Evolutionary conservation across 148 eudicot species (phyloP), one percentile per base, ranked within the genome.

Genomic region (Rheum nobile): DNA sequence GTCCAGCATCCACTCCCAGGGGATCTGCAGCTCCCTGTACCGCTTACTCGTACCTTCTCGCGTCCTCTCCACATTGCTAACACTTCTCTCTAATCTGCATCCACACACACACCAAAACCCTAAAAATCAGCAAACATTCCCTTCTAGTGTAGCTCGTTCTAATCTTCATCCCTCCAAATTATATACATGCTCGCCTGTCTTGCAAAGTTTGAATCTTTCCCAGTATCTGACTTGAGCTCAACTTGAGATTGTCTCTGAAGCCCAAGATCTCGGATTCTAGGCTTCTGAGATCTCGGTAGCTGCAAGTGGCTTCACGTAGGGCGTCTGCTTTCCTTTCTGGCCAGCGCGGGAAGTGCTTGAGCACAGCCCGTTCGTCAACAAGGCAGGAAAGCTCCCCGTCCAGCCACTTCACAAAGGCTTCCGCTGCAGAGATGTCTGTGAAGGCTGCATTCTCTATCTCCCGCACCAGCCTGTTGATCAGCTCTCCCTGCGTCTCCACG

Each of bases 321-420:
- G 93, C 89, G 74, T 92, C 97, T 8, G 96, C 92, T 63, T 88
- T 92, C 80, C 85, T 70, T 75, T 92, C 98, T 2, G 98, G 98
- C 98, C 98, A 92, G 46, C 84, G 77, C 19, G 87, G 85, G 78
- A 92, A 92, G 72, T 90, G 98, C 79, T 87, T 92, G 46, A 92
- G 80, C 19, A 92, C 98, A 4, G 98, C 98, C 77, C 98, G 82
- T 75, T 92, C 98, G 24, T 92, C 98, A 14, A 92, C 96, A 21
- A 92, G 82, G 75, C 86, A 68, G 4, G 98, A 88, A 22, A 92
- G 79, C 70, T 92, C 89, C 28, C 84, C 82, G 13, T 92, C 98
- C 21, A 92, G 82, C 91, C 96, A 87, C 72, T 92, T 90, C 52
- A 92, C 88, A 31, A 90, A 92, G 41, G 79, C 74, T 47, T 90